These are phyloP conservation scores for Claviceps digitariae DNA, from an alignment of 2,329 filamentous ascomycete species.

Conservation along the genomic window DNA sequence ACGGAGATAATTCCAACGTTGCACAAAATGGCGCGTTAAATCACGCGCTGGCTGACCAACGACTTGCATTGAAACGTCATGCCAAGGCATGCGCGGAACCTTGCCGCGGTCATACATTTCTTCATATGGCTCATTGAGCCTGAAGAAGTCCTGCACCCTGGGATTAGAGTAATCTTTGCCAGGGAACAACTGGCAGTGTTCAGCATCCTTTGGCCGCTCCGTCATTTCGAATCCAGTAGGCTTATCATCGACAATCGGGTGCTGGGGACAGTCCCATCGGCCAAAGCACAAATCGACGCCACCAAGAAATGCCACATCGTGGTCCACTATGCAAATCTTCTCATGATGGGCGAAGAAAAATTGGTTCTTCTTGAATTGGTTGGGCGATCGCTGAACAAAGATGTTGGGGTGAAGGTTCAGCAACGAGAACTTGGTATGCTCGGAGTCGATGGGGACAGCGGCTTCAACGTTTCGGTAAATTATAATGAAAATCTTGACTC, in stretches of 20 bases:
- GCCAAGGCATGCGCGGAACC: slow-evolving; percentile 93
- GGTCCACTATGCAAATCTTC: slow-evolving; percentile 93
- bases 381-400: slow-evolving; percentile 89
- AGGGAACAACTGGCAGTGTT: slow-evolving; percentile 91
- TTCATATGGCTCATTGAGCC: slow-evolving; percentile 85
- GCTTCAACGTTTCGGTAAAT: slow-evolving; percentile 97
- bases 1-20: slow-evolving; percentile 94
- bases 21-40: slow-evolving; percentile 88
- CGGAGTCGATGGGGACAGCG: slow-evolving; percentile 92
- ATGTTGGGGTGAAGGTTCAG: slow-evolving; percentile 93
- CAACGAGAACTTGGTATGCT: slow-evolving; percentile 94
- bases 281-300: slow-evolving; percentile 96
- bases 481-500: slow-evolving; percentile 95
- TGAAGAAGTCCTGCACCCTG: slow-evolving; percentile 87
- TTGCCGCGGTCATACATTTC: slow-evolving; percentile 95
- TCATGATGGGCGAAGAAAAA: slow-evolving; percentile 99
- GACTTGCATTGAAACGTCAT: slow-evolving; percentile 95
- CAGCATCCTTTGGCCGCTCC: slow-evolving; percentile 65
- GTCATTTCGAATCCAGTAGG: slow-evolving; percentile 82
- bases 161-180: slow-evolving; percentile 99
- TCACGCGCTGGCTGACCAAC: slow-evolving; percentile 92
- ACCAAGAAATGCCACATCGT: slow-evolving; percentile 88
- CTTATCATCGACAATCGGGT: slow-evolving; percentile 83
- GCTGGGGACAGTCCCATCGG: slow-evolving; percentile 92
- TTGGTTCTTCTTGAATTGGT: slow-evolving; percentile 96